These are phyloP conservation scores for Beauveria medogensis DNA, from an alignment of 2,329 filamentous ascomycete genomes.

Conservation along the genomic window DNA sequence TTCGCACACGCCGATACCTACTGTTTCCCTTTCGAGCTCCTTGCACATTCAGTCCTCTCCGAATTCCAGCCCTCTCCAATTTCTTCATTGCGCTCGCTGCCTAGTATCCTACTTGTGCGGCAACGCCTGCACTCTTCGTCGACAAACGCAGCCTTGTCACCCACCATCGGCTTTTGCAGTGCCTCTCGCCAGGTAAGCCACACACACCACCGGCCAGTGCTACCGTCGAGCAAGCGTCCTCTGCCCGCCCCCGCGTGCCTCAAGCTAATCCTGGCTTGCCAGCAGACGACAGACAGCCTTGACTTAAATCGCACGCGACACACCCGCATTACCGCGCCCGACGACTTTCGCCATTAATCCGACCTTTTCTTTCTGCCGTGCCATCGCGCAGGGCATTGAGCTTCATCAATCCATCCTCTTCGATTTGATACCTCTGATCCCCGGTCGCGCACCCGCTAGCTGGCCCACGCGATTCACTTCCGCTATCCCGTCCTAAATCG, in stretches of 20 bases:
- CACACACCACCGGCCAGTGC: not conserved
- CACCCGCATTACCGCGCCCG: not conserved
- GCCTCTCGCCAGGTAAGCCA: not conserved
- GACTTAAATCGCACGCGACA: slow-evolving; percentile 4
- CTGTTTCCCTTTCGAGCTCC: not conserved
- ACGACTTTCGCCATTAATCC: not conserved
- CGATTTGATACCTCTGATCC: not conserved
- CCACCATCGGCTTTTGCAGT: not conserved
- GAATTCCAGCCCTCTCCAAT: not conserved
- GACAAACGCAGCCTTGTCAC: not conserved
- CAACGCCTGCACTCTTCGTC: not conserved
- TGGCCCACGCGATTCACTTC: not conserved
- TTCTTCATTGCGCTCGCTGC: not conserved
- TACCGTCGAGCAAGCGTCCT: not conserved
- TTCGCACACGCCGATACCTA: not conserved
- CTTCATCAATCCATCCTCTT: not conserved
- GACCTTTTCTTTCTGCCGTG: not conserved
- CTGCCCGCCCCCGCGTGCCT: not conserved
- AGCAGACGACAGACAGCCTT: slow-evolving; percentile 2
- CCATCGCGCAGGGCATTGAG: not conserved
- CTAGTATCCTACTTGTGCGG: not conserved
- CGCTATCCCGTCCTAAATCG: not conserved
- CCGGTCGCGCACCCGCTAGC: not conserved
- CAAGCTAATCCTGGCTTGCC: slow-evolving; percentile 1
- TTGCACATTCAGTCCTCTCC: not conserved